Conservation (phyloP, 805 yeast genomes). For the Schizosaccharomyces lindneri region DNA sequence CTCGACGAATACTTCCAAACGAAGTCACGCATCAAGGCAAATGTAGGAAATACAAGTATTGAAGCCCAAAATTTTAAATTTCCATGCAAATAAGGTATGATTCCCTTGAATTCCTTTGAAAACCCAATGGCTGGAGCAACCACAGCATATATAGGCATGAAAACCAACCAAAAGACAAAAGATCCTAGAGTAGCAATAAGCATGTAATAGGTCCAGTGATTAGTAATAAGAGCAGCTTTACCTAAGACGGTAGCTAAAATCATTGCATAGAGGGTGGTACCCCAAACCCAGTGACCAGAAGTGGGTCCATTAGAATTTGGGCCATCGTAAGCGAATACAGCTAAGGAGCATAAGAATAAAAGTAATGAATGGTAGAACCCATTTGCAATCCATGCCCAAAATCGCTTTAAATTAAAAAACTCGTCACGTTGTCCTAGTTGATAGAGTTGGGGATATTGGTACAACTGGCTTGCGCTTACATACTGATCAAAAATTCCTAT, state of each 20-base stretch:
- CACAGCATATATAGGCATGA: slow-evolving; percentile 67
- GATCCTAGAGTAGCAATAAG: slow-evolving; percentile 89
- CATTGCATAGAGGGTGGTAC: slow-evolving; percentile 67
- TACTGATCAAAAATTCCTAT: slow-evolving; percentile 93
- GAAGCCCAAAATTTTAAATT: slow-evolving; percentile 66
- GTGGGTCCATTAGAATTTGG: slow-evolving; percentile 36
- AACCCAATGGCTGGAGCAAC: slow-evolving; percentile 66
- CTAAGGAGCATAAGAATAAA: slow-evolving; percentile 45
- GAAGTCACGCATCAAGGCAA: slow-evolving; percentile 68
- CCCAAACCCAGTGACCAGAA: slow-evolving; percentile 88
- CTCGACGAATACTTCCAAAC: slow-evolving; percentile 88
- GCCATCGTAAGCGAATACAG: slow-evolving; percentile 44
- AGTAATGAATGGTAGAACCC: slow-evolving; percentile 87
- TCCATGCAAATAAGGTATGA: slow-evolving; percentile 49
- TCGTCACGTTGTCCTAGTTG: slow-evolving; percentile 70
- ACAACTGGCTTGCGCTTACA: slow-evolving; percentile 68
- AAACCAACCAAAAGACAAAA: slow-evolving; percentile 51
- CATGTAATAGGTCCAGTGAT: slow-evolving; percentile 87
- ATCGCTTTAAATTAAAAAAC: slow-evolving; percentile 71
- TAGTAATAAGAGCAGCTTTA: slow-evolving; percentile 78
- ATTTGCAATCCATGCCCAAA: slow-evolving; percentile 93
- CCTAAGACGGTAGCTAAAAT: slow-evolving; percentile 77
- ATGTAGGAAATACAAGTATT: slow-evolving; percentile 43
- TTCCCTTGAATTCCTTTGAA: slow-evolving; percentile 66
- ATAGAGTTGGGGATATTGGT: slow-evolving; percentile 79